Conservation (phyloP, 108 stramenopile genomes). For the Chaetoceros tenuissimus region DNA sequence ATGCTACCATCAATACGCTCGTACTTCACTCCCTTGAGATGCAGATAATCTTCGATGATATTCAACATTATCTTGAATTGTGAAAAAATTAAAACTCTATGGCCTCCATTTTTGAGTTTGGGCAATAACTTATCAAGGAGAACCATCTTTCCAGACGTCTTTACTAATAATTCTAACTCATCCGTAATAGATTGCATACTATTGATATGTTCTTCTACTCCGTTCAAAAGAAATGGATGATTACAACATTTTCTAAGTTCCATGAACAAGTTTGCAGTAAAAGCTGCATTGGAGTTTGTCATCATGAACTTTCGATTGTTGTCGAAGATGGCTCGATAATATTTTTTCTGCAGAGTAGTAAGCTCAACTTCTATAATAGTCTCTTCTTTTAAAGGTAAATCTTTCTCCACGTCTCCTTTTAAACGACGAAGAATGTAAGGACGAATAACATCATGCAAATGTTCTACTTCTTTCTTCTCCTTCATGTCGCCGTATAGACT, state of each 20-base stretch:
- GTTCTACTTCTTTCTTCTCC: conserved; percentile 79
- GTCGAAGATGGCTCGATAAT: conserved; percentile 96
- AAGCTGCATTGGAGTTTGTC: conserved; percentile 52
- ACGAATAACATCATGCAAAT: conserved; percentile 83
- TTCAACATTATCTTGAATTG: conserved; percentile 95
- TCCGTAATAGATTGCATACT: conserved; percentile 9
- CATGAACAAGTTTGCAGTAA: conserved; percentile 97
- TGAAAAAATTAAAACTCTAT: conserved; percentile 93
- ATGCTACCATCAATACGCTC: conserved; percentile 88
- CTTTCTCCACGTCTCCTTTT: conserved; percentile 97
- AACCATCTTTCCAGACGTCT: conserved; percentile 86
- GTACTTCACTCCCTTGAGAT: conserved; percentile 65
- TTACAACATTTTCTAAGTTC: conserved; percentile 96
- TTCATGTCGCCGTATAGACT: conserved; percentile 78
- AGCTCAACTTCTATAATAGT: conserved; percentile 93
- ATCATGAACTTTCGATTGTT: conserved; percentile 85
- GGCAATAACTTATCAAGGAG: conserved; percentile 69
- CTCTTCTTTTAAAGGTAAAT: conserved; percentile 94
- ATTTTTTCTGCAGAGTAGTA: conserved; percentile 93
- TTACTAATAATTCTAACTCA: conserved; percentile 64
- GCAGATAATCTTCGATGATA: conserved; percentile 87
- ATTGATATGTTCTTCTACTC: conserved; percentile 77
- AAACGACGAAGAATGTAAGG: conserved; percentile 93
- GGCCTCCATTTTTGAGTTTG: conserved; percentile 80
- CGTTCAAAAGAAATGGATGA: conserved; percentile 80